A percentile compares a stretch with the other conserved stretches of the same genome.
Conservation (phyloP, 2,329 filamentous ascomycete species). For the Amauroascus verrucosus region DNA sequence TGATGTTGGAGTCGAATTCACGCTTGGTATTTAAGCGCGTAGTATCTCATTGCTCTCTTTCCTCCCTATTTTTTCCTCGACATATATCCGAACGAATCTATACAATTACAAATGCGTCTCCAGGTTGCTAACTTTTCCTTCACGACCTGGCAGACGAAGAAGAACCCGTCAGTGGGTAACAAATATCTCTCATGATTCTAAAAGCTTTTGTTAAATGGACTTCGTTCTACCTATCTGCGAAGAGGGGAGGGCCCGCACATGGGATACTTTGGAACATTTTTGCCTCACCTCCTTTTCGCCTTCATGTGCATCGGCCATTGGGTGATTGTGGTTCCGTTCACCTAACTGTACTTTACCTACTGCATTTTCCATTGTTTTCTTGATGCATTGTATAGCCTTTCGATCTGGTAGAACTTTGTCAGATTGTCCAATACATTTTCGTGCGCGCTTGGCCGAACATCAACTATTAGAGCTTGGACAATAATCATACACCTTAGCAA, state of each 20-base stretch:
- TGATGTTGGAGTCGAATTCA: conserved; percentile 93
- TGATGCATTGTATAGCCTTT: neutral
- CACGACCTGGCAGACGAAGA: conserved; percentile 2
- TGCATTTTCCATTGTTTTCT: neutral
- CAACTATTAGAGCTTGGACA: neutral
- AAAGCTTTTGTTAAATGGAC: neutral
- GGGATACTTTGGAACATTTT: neutral
- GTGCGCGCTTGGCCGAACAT: neutral
- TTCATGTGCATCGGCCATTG: neutral
- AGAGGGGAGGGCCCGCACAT: neutral
- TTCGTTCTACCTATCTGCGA: neutral
- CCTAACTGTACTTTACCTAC: neutral
- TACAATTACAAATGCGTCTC: neutral
- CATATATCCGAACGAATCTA: neutral
- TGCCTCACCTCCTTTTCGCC: neutral
- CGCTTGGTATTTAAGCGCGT: conserved; percentile 73
- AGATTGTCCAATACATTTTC: neutral
- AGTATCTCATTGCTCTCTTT: neutral
- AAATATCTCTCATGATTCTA: neutral
- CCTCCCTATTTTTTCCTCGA: neutral
- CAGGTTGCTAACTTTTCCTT: neutral
- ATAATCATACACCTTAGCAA: neutral
- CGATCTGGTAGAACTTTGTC: neutral
- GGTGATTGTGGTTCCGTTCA: neutral
- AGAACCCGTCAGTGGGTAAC: neutral